Evolutionary conservation across 352 stramenopile species (phyloP).

Genomic region (Phytopythium chamaehyphon): DNA sequence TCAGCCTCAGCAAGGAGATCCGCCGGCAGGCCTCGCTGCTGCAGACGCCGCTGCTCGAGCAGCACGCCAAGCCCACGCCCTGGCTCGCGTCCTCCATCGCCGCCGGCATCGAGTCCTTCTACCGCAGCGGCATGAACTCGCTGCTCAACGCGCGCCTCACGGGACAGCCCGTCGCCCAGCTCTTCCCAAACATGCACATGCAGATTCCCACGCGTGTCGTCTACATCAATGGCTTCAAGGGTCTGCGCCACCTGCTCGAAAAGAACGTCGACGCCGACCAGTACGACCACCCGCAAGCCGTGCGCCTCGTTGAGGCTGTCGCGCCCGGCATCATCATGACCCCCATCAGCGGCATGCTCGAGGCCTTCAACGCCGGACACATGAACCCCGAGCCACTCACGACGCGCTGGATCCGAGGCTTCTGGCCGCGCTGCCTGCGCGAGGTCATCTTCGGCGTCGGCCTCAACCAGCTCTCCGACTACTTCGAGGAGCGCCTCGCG

Average conservation of each 20-base stretch:
- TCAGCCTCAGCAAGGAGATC: conserved; percentile 87
- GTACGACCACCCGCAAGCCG: conserved; percentile 75
- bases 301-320: conserved; percentile 80
- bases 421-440: conserved; percentile 77
- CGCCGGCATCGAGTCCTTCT: conserved; percentile 91
- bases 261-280: conserved; percentile 81
- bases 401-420: conserved; percentile 88
- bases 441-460: conserved; percentile 94
- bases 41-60: conserved; percentile 88
- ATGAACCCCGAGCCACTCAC: conserved; percentile 90
- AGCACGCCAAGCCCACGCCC: conserved; percentile 87
- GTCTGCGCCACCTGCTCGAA: conserved; percentile 79
- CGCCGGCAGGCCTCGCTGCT: conserved; percentile 80
- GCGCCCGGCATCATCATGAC: conserved; percentile 92
- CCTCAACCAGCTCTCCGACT: conserved; percentile 93
- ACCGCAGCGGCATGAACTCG: conserved; percentile 91
- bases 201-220: conserved; percentile 91
- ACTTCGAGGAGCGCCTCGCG: conserved; percentile 90
- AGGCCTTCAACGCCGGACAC: conserved; percentile 92
- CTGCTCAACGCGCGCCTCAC: conserved; percentile 87
- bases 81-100: conserved; percentile 90
- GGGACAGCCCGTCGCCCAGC: conserved; percentile 62
- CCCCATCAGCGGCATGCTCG: conserved; percentile 88
- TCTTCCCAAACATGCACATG: conserved; percentile 94
- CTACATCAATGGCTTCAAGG: conserved; percentile 95